phyloP scores from a whole-genome alignment of 2,329 filamentous ascomycete species.

The Cladosporium sp. region DNA sequence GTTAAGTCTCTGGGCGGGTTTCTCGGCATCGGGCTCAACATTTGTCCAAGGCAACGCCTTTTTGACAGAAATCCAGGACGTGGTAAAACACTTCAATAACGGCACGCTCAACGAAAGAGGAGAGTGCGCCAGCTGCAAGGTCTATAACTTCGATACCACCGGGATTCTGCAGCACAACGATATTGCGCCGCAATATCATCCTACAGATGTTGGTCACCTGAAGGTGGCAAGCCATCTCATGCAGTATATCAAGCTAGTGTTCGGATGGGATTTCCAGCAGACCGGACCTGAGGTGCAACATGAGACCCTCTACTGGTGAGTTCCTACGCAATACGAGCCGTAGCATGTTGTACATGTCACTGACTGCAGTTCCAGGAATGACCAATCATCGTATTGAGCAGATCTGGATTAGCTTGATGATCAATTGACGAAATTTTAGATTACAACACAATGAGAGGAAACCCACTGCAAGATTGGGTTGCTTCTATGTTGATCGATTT shows the following conservation, averaged over 20 bases:
- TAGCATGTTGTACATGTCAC: no score
- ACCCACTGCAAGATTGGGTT: no score
- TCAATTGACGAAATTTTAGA: no score
- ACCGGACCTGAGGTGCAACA: slow-evolving; percentile 49
- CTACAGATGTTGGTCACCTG: slow-evolving; percentile 55
- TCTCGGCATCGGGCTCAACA: slow-evolving; percentile 47
- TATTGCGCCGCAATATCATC: slow-evolving; percentile 53
- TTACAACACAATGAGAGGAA: no score
- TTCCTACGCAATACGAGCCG: no score
- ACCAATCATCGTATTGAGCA: no score
- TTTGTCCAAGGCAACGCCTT: slow-evolving; percentile 33
- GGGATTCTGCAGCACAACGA: slow-evolving; percentile 58
- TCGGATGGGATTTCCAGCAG: slow-evolving; percentile 52
- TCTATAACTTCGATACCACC: slow-evolving; percentile 57
- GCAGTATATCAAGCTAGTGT: slow-evolving; percentile 49
- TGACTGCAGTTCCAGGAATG: no score
- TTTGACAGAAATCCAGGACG: slow-evolving; percentile 44
- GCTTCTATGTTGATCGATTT: no score
- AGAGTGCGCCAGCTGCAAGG: slow-evolving; percentile 38
- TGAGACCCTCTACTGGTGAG: slow-evolving; percentile 16
- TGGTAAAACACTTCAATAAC: slow-evolving; percentile 39
- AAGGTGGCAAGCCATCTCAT: slow-evolving; percentile 56
- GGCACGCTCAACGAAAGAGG: slow-evolving; percentile 34
- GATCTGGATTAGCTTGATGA: no score
- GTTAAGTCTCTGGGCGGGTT: slow-evolving; percentile 50